Evolutionary conservation across 2,329 filamentous ascomycete genomes (phyloP).

Genomic region (Calonectria naviculata): DNA sequence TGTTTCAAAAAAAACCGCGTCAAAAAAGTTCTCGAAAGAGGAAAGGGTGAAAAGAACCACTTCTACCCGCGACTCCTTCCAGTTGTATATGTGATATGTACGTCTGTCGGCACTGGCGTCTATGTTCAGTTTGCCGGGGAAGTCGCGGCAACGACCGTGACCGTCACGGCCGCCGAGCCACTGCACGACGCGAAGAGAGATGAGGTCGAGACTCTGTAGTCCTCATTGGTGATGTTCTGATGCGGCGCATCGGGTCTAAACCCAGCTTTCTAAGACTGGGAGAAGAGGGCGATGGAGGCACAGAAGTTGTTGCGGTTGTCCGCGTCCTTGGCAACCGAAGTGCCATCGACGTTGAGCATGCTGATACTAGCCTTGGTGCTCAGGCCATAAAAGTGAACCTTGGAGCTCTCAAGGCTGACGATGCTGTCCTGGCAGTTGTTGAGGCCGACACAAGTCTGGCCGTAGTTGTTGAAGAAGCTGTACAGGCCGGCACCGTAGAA

Average conservation of each 20-base stretch:
- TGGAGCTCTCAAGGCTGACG: constrained; percentile 76
- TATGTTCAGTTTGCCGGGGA: constrained; percentile 30
- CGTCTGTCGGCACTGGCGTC: constrained; percentile 6
- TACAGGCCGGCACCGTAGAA: constrained; percentile 82
- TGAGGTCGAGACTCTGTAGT: not conserved
- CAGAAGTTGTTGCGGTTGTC: constrained; percentile 77
- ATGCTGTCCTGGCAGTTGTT: constrained; percentile 84
- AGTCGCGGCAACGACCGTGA: constrained; percentile 31
- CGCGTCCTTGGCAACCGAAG: constrained; percentile 62
- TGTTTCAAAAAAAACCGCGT: constrained; percentile 27
- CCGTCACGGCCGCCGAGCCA: constrained; percentile 29
- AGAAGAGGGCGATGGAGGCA: constrained; percentile 62
- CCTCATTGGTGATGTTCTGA: not conserved
- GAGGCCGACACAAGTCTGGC: constrained; percentile 73
- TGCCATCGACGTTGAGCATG: constrained; percentile 75
- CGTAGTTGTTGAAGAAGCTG: constrained; percentile 87
- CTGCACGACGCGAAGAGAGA: constrained; percentile 7
- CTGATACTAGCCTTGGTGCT: constrained; percentile 81
- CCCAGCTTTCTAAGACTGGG: constrained; percentile 29
- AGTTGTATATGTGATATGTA: constrained; percentile 27
- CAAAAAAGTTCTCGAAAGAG: constrained; percentile 21
- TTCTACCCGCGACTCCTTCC: constrained; percentile 5
- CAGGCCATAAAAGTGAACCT: constrained; percentile 73
- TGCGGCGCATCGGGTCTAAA: not conserved
- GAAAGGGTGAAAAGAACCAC: not conserved